phyloP scores from a whole-genome alignment of 2,329 filamentous ascomycete genomes.

The Hortaea sp. region DNA sequence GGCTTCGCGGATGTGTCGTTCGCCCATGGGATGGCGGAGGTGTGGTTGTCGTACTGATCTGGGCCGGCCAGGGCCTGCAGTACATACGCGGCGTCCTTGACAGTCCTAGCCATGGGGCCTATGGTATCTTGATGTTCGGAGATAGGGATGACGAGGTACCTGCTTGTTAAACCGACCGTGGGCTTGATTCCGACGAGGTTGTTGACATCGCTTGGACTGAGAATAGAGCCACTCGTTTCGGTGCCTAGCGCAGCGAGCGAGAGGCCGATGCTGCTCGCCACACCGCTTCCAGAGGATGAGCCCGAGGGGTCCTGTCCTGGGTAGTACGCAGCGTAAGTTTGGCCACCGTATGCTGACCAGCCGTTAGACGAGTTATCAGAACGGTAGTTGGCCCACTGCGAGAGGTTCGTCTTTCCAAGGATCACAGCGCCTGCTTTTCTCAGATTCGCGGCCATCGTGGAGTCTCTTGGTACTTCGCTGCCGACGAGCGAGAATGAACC shows the following conservation, averaged over 20 bases:
- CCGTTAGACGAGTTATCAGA: conserved; percentile 49
- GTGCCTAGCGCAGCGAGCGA: conserved; percentile 51
- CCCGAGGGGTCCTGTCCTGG: conserved; percentile 52
- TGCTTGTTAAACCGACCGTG: conserved; percentile 54
- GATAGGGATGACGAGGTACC: conserved; percentile 56
- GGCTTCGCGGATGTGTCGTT: conserved; percentile 35
- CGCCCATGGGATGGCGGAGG: conserved; percentile 44
- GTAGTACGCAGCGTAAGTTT: conserved; percentile 52
- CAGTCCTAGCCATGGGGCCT: conserved; percentile 48
- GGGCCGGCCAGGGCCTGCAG: conserved; percentile 49
- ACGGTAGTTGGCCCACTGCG: conserved; percentile 55
- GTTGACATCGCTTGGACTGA: conserved; percentile 46
- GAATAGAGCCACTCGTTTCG: conserved; percentile 54
- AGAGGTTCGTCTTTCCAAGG: conserved; percentile 56
- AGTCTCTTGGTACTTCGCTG: conserved; percentile 46
- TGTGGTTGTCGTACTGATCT: conserved; percentile 48
- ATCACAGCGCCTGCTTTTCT: conserved; percentile 52
- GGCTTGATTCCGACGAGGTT: conserved; percentile 60
- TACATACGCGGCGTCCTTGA: conserved; percentile 48
- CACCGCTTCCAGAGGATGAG: conserved; percentile 52
- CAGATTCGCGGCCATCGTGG: conserved; percentile 50
- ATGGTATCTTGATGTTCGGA: conserved; percentile 47
- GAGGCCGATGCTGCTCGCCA: conserved; percentile 49
- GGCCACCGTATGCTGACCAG: conserved; percentile 56
- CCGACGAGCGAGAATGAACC: conserved; percentile 56